Conservation (phyloP, 2,329 filamentous ascomycete genomes). For the Leptoxyphium fumago region DNA sequence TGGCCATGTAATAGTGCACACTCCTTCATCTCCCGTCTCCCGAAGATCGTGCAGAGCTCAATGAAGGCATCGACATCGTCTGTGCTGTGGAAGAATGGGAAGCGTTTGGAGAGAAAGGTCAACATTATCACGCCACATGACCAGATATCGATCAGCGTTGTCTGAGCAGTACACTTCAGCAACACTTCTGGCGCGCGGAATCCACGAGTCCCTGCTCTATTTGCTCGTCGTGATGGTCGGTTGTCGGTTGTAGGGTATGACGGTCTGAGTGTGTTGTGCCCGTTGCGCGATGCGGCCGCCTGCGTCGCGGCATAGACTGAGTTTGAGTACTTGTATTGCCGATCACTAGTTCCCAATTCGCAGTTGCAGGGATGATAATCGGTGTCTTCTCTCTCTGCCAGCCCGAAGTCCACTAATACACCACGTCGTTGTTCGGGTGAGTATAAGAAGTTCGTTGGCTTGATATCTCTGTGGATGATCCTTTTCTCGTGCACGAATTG, state of each 20-base stretch:
- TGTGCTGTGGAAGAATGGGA: slow-evolving; percentile 97
- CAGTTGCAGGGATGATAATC: slow-evolving; percentile 75
- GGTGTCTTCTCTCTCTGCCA: slow-evolving; percentile 61
- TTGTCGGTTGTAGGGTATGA: slow-evolving; percentile 85
- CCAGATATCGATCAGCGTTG: slow-evolving; percentile 88
- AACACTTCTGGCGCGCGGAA: slow-evolving; percentile 94
- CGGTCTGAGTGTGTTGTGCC: slow-evolving; percentile 20
- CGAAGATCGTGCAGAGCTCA: slow-evolving; percentile 93
- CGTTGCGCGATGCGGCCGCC: slow-evolving; percentile 10
- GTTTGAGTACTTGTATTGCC: slow-evolving; percentile 42
- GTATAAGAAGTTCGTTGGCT: slow-evolving; percentile 92
- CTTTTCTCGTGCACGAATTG: slow-evolving; percentile 65
- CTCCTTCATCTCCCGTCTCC: slow-evolving; percentile 65
- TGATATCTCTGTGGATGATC: slow-evolving; percentile 56
- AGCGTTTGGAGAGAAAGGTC: slow-evolving; percentile 82
- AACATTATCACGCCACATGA: slow-evolving; percentile 91
- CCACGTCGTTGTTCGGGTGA: slow-evolving; percentile 66
- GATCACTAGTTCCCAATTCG: slow-evolving; percentile 46
- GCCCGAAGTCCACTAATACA: slow-evolving; percentile 96
- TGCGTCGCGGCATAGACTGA: slow-evolving; percentile 45
- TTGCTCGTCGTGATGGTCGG: slow-evolving; percentile 75
- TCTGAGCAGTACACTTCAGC: slow-evolving; percentile 93
- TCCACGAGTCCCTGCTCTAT: slow-evolving; percentile 84
- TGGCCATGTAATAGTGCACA: slow-evolving; percentile 76
- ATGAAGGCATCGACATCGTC: slow-evolving; percentile 97